Percentiles rank a stretch among this genome's conserved stretches.
Conservation (phyloP, 1,284 basidiomycete genomes). For the Ganoderma lingzhi region DNA sequence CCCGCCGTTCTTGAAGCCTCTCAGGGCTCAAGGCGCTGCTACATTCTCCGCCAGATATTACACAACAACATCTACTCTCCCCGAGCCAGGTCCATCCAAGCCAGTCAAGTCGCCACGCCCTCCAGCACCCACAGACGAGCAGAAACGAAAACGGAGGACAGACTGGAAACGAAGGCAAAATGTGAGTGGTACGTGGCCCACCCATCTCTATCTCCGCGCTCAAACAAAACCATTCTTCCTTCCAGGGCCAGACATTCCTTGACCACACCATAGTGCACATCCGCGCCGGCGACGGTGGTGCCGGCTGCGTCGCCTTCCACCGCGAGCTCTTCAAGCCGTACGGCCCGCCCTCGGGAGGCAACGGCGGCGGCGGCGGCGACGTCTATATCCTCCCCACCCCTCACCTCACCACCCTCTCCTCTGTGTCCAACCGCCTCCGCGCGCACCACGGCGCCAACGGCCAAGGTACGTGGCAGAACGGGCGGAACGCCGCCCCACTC, state of each 20-base stretch:
- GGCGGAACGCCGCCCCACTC: constrained; percentile 74
- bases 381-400: constrained; percentile 85
- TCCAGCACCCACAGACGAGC: constrained; percentile 27
- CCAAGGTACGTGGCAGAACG: constrained; percentile 86
- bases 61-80: constrained; percentile 18
- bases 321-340: constrained; percentile 80
- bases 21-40: constrained; percentile 1
- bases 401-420: constrained; percentile 79
- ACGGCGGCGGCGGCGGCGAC: constrained; percentile 88
- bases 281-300: constrained; percentile 85
- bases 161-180: constrained; percentile 82
- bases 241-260: constrained; percentile 81
- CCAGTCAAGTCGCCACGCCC: not conserved
- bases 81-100: constrained; percentile 24
- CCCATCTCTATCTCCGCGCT: not conserved
- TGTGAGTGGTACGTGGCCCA: constrained; percentile 44
- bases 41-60: constrained; percentile 11
- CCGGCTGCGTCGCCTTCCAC: constrained; percentile 87
- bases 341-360: constrained; percentile 90
- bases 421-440: constrained; percentile 72
- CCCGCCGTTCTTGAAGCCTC: constrained; percentile 7
- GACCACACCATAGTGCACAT: constrained; percentile 83
- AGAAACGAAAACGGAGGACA: constrained; percentile 55
- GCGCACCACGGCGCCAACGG: constrained; percentile 78
- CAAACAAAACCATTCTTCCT: not conserved